Base-by-base conservation (phyloP, 2,329 filamentous ascomycete species). In the Fusarium domesticum region DNA sequence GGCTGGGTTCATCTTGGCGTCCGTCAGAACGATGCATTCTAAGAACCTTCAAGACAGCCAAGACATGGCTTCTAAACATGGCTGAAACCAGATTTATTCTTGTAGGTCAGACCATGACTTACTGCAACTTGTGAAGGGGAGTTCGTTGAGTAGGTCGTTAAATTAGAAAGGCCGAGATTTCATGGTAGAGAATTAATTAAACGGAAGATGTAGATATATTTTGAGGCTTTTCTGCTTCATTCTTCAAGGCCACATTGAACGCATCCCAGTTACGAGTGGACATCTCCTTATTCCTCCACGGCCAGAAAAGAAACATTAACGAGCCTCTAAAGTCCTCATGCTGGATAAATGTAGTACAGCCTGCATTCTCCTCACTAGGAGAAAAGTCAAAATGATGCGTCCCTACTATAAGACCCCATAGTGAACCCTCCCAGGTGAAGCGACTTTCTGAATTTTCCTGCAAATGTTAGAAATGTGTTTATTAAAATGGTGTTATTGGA, bases 311-410 rank as follows among this genome's bases (percentile, higher is more conserved):
- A 25, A 44, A 18, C n/a, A 44, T 25, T 19, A 52, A 37, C 1
- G 15, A 12, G 2, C 50, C 52, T 3, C 18, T 16, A 11, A 47
- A 55, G 2, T 46, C 41, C 15, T 55, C 50, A 2, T 32, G 36
- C 18, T 53, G 52, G 11, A 47, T 37, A 33, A 55, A 53, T 2
- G 40, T 49, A 6, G 50, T 53, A 1, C 43, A 43, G 18, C 50
- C 50, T 4, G 47, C 45, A 6, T 39, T 51, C n/a, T 43, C 17
- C 18, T 43, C 36, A 17, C 52, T 55, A 5, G 50, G 44, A 1
- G 37, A 42, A 33, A 55, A 55, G 10, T 10, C 11, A 30, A 55
- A 55, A 14, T 42, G 25, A 30, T 55, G 52, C 12, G 18, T 41
- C 2, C 45, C 50, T 2, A 18, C 30, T 0, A 47, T 10, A 5